These are phyloP conservation scores for Talaromyces rugulosus DNA, from an alignment of 2,329 filamentous ascomycete genomes.

Conservation along the genomic window DNA sequence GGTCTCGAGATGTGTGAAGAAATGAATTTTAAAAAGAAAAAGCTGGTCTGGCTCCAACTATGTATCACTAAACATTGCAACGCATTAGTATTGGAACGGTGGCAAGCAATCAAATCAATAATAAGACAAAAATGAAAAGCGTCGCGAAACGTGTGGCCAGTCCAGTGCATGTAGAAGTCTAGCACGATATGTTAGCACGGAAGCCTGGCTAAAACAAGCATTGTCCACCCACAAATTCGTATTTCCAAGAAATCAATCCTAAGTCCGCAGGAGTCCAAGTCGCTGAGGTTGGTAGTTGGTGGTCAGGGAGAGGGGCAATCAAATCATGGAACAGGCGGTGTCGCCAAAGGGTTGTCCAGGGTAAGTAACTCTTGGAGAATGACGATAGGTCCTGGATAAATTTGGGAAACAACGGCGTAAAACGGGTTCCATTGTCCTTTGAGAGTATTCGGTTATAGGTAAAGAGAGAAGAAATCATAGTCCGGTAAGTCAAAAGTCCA, in stretches of 20 bases:
- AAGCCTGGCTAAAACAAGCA: neutral
- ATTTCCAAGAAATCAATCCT: neutral
- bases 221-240: neutral
- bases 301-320: neutral
- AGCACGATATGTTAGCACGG: neutral
- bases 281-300: neutral
- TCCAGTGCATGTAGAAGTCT: neutral
- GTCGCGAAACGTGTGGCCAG: constrained; percentile 2
- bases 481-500: neutral
- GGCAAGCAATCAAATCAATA: constrained; percentile 2
- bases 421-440: neutral
- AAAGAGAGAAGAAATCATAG: neutral
- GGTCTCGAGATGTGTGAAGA: constrained; percentile 15
- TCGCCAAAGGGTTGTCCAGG: neutral
- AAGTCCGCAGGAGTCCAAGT: neutral
- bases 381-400: neutral
- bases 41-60: constrained; percentile 17
- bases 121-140: constrained; percentile 9
- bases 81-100: constrained; percentile 14
- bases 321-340: neutral
- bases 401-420: neutral
- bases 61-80: constrained; percentile 25
- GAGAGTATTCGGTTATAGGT: neutral
- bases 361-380: neutral
- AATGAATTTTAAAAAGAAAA: constrained; percentile 14